Evolutionary conservation across 768 basidiomycete species (phyloP).

Genomic region (Tricholoma terreum): DNA sequence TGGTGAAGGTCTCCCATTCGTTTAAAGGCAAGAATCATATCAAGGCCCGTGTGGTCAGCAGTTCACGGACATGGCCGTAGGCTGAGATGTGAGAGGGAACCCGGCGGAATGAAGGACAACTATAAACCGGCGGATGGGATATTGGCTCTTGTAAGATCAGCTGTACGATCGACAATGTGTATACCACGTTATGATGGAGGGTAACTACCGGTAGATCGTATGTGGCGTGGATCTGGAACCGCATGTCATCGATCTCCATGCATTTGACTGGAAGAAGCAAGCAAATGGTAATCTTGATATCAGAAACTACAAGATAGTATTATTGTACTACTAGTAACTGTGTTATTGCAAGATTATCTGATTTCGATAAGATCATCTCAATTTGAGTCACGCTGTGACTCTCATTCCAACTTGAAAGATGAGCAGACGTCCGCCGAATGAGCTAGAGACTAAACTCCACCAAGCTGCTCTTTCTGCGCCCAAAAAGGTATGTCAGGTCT

Average conservation of each 20-base stretch:
- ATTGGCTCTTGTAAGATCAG: neutral
- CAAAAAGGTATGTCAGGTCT: slow-evolving; percentile 40
- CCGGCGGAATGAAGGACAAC: neutral
- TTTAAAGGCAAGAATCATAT: neutral
- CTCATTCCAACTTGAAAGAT: slow-evolving; percentile 25
- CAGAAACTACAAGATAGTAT: neutral
- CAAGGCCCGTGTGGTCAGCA: neutral
- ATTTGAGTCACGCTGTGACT: neutral
- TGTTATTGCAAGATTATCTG: neutral
- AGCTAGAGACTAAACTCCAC: slow-evolving; percentile 57
- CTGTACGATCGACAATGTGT: neutral
- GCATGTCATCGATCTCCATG: neutral
- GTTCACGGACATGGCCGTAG: neutral
- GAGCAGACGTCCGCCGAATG: slow-evolving; percentile 60
- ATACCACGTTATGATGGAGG: neutral
- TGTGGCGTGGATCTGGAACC: neutral
- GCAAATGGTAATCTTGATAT: neutral
- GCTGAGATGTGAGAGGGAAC: neutral
- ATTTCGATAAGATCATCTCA: neutral
- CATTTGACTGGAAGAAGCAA: neutral
- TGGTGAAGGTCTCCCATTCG: neutral
- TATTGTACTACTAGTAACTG: too few species aligned
- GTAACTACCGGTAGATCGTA: neutral
- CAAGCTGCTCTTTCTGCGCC: slow-evolving; percentile 50
- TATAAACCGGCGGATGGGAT: neutral